A percentile compares a stretch with the other conserved stretches of the same genome.
phyloP scores from a whole-genome alignment of 2,329 filamentous ascomycete genomes.

The Decorospora gaudefroyi region DNA sequence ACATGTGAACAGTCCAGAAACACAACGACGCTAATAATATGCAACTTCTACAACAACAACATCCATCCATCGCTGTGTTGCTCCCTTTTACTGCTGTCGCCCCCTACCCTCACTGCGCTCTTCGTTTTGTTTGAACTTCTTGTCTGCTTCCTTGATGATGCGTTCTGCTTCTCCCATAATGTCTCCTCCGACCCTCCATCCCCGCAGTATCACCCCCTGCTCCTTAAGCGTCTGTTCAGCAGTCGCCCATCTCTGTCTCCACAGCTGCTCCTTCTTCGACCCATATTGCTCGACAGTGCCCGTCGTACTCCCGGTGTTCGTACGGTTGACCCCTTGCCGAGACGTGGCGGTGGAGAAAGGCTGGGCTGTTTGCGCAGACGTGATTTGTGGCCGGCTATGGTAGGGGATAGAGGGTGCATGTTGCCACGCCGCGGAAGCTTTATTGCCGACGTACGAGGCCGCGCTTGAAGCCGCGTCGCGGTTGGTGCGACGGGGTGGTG shows the following conservation, averaged over 20 bases:
- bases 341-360: slow-evolving; percentile 34
- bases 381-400: slow-evolving; percentile 29
- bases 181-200: slow-evolving; percentile 74
- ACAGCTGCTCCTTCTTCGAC: slow-evolving; percentile 74
- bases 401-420: slow-evolving; percentile 39
- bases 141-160: slow-evolving; percentile 62
- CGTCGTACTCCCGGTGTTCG: slow-evolving; percentile 33
- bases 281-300: slow-evolving; percentile 37
- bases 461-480: slow-evolving; percentile 47
- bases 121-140: slow-evolving; percentile 33
- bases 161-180: slow-evolving; percentile 68
- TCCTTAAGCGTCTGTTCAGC: slow-evolving; percentile 67
- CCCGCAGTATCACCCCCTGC: slow-evolving; percentile 69
- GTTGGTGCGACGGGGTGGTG: slow-evolving; percentile 45
- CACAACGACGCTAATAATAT: too few species aligned
- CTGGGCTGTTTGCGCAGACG: slow-evolving; percentile 25
- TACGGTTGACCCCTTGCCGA: slow-evolving; percentile 31
- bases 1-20: too few species aligned
- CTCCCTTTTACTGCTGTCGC: not conserved
- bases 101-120: not conserved
- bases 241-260: slow-evolving; percentile 68
- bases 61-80: too few species aligned
- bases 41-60: too few species aligned
- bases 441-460: slow-evolving; percentile 46
- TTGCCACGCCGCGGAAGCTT: slow-evolving; percentile 45